Conservation (phyloP, 2,329 filamentous ascomycete genomes). For the Aspergillus ochraceus region DNA sequence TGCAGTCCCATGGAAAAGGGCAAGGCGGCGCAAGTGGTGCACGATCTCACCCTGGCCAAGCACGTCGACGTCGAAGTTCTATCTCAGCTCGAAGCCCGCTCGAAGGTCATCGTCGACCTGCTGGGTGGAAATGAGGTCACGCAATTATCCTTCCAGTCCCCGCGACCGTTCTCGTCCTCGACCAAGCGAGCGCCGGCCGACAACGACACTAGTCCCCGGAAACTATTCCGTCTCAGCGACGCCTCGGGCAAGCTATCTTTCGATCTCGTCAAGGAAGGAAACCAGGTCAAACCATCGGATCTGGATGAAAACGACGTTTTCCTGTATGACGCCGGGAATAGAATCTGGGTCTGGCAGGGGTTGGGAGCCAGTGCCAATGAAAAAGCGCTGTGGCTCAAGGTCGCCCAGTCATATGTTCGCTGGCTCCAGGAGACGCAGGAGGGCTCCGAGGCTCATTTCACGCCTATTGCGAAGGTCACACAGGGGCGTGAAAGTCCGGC, state of each 20-base stretch:
- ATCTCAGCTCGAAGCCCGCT: conserved; percentile 55
- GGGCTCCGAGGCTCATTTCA: conserved; percentile 22
- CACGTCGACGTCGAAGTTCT: conserved; percentile 65
- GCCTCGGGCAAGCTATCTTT: conserved; percentile 59
- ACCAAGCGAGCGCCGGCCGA: conserved; percentile 21
- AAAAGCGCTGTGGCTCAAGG: conserved; percentile 56
- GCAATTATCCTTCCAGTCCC: conserved; percentile 42
- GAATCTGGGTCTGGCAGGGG: conserved; percentile 69
- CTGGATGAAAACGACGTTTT: conserved; percentile 64
- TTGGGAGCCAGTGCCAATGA: conserved; percentile 58
- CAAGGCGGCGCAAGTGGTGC: conserved; percentile 66
- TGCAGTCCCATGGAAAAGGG: conserved; percentile 70
- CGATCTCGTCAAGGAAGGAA: conserved; percentile 58
- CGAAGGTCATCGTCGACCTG: conserved; percentile 56
- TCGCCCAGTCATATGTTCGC: conserved; percentile 31
- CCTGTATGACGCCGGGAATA: conserved; percentile 57
- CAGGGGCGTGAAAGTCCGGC: conserved; percentile 30
- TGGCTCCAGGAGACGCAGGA: conserved; percentile 24
- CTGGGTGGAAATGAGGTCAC: conserved; percentile 52
- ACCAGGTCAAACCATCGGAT: conserved; percentile 47
- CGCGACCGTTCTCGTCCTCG: conserved; percentile 37
- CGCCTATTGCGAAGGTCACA: conserved; percentile 32
- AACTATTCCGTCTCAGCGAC: conserved; percentile 65
- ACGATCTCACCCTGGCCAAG: conserved; percentile 58
- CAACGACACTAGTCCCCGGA: conserved; percentile 33